These are phyloP conservation scores for Carex cristatella DNA, from an alignment of 176 grass and related monocot genomes.

Conservation along the genomic window DNA sequence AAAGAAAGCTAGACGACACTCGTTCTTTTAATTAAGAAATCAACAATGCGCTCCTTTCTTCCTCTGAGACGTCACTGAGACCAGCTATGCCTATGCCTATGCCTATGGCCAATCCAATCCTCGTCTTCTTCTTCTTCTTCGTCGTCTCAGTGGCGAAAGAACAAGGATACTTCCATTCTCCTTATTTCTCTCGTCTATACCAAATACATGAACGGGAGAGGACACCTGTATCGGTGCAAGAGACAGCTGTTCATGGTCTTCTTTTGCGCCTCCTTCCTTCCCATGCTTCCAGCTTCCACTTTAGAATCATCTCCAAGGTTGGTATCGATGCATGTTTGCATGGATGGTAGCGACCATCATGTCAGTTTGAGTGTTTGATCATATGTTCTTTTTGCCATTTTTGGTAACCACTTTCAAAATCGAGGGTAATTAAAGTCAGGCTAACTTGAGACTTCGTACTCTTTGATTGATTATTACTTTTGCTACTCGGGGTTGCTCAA, in stretches of 20 bases:
- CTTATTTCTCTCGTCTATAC: neutral
- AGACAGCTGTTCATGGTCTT: slow-evolving; percentile 41
- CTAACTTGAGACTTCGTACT: neutral
- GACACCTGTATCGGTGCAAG: slow-evolving; percentile 44
- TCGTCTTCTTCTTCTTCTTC: neutral
- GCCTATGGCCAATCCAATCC: neutral
- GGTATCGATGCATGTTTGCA: slow-evolving; percentile 11
- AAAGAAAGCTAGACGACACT: slow-evolving; percentile 1
- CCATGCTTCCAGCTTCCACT: slow-evolving; percentile 61
- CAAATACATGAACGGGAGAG: slow-evolving; percentile 3
- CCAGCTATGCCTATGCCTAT: too few species aligned
- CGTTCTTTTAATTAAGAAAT: neutral
- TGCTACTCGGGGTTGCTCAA: neutral
- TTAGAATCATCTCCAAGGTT: slow-evolving; percentile 67
- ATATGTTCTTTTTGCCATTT: neutral
- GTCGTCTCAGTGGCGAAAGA: neutral
- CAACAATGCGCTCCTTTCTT: neutral
- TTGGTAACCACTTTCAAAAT: neutral
- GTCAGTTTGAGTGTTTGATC: too few species aligned
- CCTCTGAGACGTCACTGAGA: too few species aligned
- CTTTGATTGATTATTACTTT: neutral
- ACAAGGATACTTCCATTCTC: neutral
- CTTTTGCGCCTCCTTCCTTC: slow-evolving; percentile 60
- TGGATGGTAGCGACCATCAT: neutral
- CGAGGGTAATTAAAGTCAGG: neutral